A percentile compares a stretch with the other conserved stretches of the same genome.
phyloP scores from a whole-genome alignment of 2,329 filamentous ascomycete species.

The Colletotrichum theobromicola region DNA sequence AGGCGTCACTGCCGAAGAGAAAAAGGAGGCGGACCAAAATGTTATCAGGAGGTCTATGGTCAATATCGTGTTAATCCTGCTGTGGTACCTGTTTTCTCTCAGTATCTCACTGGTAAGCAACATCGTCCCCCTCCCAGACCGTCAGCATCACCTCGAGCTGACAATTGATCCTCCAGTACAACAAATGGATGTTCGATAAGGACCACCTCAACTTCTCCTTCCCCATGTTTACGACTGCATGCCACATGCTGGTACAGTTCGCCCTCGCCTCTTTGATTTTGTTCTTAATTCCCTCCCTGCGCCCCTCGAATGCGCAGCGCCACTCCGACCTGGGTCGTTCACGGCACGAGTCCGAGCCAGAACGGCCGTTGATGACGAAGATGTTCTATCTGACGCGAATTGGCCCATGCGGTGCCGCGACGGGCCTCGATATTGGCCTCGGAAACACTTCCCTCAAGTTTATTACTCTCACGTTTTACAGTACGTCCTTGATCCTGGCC shows the following conservation, averaged over 20 bases:
- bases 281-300: conserved; percentile 80
- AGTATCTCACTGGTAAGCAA: conserved; percentile 83
- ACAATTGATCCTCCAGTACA: conserved; percentile 70
- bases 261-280: conserved; percentile 77
- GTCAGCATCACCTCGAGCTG: conserved; percentile 19
- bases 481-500: conserved; percentile 47
- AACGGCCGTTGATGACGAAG: conserved; percentile 76
- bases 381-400: conserved; percentile 93
- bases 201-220: conserved; percentile 89
- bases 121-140: conserved; percentile 21
- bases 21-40: conserved; percentile 75
- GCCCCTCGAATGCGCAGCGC: conserved; percentile 61
- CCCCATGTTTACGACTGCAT: conserved; percentile 90
- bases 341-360: conserved; percentile 58
- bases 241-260: conserved; percentile 98
- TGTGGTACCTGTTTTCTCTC: conserved; percentile 93
- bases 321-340: conserved; percentile 55
- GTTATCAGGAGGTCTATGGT: conserved; percentile 72
- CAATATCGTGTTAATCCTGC: conserved; percentile 80
- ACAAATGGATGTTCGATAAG: conserved; percentile 99
- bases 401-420: conserved; percentile 89
- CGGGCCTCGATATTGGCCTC: conserved; percentile 92
- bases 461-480: conserved; percentile 96
- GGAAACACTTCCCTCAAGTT: conserved; percentile 96
- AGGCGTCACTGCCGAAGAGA: conserved; percentile 72